Conservation (phyloP, 345 rosid species). For the Acer yangbiense region DNA sequence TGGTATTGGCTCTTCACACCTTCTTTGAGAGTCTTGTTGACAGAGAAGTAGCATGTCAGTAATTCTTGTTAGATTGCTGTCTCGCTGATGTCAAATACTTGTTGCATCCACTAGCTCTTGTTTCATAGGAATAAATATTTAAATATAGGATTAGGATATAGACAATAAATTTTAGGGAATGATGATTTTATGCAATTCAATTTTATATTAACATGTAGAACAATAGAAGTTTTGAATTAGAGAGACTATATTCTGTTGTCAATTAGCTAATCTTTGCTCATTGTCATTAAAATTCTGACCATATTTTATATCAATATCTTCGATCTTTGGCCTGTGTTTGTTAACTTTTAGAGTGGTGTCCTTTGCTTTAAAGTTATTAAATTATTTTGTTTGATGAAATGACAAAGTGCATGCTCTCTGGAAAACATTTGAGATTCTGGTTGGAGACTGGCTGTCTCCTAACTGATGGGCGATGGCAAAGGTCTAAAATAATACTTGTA, state of each 20-base stretch:
- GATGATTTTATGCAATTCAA: background rate
- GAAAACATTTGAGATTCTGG: too few relatives aligned
- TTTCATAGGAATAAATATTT: background rate
- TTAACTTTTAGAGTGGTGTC: background rate
- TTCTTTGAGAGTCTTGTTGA: background rate
- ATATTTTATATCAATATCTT: background rate
- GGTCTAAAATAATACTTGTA: too few relatives aligned
- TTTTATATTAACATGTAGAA: background rate
- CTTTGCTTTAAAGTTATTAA: background rate
- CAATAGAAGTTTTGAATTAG: too few relatives aligned
- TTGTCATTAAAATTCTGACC: background rate
- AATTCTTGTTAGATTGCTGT: background rate
- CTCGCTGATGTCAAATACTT: background rate
- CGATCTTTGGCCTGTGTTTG: background rate
- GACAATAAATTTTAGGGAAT: background rate
- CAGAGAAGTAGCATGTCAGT: background rate
- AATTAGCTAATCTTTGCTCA: background rate
- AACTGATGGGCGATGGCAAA: background rate
- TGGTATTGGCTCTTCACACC: background rate
- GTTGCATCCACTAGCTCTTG: background rate
- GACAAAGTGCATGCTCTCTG: background rate
- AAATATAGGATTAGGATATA: background rate
- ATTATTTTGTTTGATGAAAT: background rate
- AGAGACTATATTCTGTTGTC: background rate
- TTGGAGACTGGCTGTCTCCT: too few relatives aligned